Evolutionary conservation across 192 early-diverging fungal species (phyloP), one percentile per base, ranked within the genome.

Genomic region (Coemansia sp.): DNA sequence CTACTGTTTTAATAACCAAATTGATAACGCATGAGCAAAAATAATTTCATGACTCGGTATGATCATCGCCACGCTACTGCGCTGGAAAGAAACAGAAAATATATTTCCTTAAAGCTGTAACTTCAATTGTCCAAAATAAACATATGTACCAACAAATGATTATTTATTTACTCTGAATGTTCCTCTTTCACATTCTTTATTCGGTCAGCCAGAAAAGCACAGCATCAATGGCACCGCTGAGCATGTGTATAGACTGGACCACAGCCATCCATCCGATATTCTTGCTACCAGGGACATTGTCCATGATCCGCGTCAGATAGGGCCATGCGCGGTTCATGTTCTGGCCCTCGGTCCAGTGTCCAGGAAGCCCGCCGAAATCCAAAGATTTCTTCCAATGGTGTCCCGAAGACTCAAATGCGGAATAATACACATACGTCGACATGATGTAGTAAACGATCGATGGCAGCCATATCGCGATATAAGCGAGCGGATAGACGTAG

Each of bases 171-270:
- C n/a, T n/a, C n/a, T n/a, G n/a, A n/a, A n/a, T n/a, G n/a, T n/a
- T n/a, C n/a, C n/a, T n/a, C n/a, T n/a, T n/a, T n/a, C n/a, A n/a
- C n/a, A n/a, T n/a, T 23, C 5, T 51, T 51, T 45, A 28, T 55
- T 78, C 75, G 0, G 75, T 78, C 16, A 72, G 3, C 75, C 75
- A 78, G 25, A 78, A 78, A 2, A 78, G 53, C 6, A 78, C 14
- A 0, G 75, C 75, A 36, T 72, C 58, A 6, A 72, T 34, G 34
- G 62, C 65, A 16, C 75, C 75, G 19, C 52, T 57, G 10, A 78
- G 67, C 66, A 78, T 35, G 39, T 78, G 75, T 27, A 72, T 27
- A 2, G 75, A 62, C 34, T 78, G 75, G 16, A 72, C 39, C 19
- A 72, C 49, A 25, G 63, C 75, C 55, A 78, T 48, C 69, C 75